Evolutionary conservation across 2,329 filamentous ascomycete species (phyloP).

Genomic region (Rhynchosporium graminicola): DNA sequence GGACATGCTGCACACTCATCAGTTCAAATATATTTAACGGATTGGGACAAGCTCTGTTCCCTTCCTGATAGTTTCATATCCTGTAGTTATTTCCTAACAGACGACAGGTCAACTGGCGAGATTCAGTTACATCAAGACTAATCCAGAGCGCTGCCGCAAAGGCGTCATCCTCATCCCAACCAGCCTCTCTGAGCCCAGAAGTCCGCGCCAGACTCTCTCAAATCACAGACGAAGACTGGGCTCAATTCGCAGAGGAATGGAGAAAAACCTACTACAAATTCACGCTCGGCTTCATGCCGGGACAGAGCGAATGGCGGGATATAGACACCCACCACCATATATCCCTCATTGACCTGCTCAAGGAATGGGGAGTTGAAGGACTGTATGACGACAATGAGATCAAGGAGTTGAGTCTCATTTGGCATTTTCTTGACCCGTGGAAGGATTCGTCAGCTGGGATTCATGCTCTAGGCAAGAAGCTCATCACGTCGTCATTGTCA

Average conservation of each 20-base stretch:
- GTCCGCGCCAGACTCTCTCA: slow-evolving; percentile 50
- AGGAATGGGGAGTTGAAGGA: slow-evolving; percentile 54
- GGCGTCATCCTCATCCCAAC: slow-evolving; percentile 49
- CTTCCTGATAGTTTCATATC: too few species aligned
- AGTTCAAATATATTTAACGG: neutral
- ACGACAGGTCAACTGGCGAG: slow-evolving; percentile 65
- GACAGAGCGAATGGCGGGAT: slow-evolving; percentile 58
- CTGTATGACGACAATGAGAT: slow-evolving; percentile 65
- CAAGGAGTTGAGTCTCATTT: slow-evolving; percentile 63
- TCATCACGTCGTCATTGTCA: slow-evolving; percentile 66
- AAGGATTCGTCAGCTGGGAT: slow-evolving; percentile 61
- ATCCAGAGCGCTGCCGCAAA: slow-evolving; percentile 51
- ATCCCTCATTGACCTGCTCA: slow-evolving; percentile 60
- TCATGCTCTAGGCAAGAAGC: slow-evolving; percentile 50
- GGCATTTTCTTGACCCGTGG: slow-evolving; percentile 75
- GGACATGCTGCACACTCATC: neutral
- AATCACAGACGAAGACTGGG: slow-evolving; percentile 62
- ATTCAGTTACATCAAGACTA: slow-evolving; percentile 63
- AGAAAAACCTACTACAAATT: slow-evolving; percentile 63
- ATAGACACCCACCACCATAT: slow-evolving; percentile 72
- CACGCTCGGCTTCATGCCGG: slow-evolving; percentile 53
- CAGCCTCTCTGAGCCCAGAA: slow-evolving; percentile 47
- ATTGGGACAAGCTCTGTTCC: too few species aligned
- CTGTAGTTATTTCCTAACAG: neutral
- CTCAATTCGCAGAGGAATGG: slow-evolving; percentile 69